These are phyloP conservation scores for Tricholoma matsutake DNA, from an alignment of 768 basidiomycete genomes.

Conservation along the genomic window DNA sequence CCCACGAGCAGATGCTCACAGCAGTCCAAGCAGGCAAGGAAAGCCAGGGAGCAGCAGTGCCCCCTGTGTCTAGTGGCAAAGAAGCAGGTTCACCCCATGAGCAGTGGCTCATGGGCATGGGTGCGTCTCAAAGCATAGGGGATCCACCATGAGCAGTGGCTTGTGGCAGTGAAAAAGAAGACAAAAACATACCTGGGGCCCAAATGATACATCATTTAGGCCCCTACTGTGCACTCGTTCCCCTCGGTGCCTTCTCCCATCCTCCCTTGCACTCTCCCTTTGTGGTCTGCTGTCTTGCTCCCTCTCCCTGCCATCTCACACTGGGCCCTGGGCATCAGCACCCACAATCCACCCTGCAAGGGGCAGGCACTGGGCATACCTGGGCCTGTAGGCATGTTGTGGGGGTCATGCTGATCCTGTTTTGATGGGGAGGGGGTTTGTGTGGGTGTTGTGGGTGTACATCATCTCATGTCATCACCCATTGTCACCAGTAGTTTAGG, in stretches of 20 bases:
- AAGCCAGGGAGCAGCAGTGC: too few relatives aligned
- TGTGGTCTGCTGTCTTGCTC: too few relatives aligned
- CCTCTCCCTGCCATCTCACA: too few relatives aligned
- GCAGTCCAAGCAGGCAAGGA: too few relatives aligned
- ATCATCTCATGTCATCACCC: background rate
- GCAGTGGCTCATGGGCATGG: too few relatives aligned
- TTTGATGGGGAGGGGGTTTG: background rate
- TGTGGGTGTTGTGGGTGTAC: background rate
- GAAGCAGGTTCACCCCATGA: too few relatives aligned
- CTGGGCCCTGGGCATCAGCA: background rate
- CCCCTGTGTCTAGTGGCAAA: too few relatives aligned
- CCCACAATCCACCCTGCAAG: background rate
- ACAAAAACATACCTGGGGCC: background rate
- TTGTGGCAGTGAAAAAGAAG: background rate
- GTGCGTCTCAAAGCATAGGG: too few relatives aligned
- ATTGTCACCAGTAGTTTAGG: background rate
- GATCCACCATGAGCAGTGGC: too few relatives aligned
- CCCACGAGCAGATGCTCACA: too few relatives aligned
- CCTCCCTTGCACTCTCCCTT: background rate
- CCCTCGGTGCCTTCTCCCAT: background rate
- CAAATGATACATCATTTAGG: background rate
- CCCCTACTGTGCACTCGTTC: background rate
- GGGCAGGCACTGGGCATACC: background rate
- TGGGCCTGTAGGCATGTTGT: background rate
- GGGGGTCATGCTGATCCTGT: background rate